Base-by-base conservation (phyloP, 257 asterid species). In the Solanum virginianum region DNA sequence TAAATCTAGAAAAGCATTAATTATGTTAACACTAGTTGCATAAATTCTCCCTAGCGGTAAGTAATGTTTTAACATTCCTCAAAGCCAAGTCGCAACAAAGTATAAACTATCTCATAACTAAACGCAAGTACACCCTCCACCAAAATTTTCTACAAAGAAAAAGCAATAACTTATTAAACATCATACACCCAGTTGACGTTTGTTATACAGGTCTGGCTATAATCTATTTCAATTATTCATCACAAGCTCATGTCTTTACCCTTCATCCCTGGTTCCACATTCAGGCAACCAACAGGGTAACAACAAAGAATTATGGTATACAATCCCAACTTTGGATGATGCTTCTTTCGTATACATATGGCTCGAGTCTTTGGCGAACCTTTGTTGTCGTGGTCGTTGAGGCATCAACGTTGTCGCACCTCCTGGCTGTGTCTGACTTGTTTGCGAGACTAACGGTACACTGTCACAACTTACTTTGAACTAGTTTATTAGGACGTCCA, bases 401-500 rank as follows among this genome's bases (percentile, higher is more conserved):
- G 80, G 81, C 47, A 13, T 29, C 49, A 32, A 22, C 24, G 1
- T 2, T 29, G 83, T 2, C 60, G 3, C 7, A 15, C 47, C 11
- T 51, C 10, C 3, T 79, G 32, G 49, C 49, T 79, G 18, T 45
- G 57, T 79, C 66, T 53, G 7, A 53, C 65, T 79, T 53, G 62
- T 10, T 79, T 53, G 66, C 29, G 82, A 79, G 66, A 79, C 66
- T 18, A 53, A 15, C 53, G 47, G 65, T 20, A 53, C 43, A 24
- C 86, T 70, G 66, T 95, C 92, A 95, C 86, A 94, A 87, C 95
- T 96, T 95, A 60, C 99, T 92, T 54, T 88, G 91, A 24, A 89
- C 74, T 29, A 88, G 86, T 86, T 89, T 91, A 60, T 72, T 84
- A 5, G 86, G 88, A 80, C 83, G 85, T 87, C 89, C 87, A 11